Percentiles rank a stretch among this genome's conserved stretches.
phyloP scores from a whole-genome alignment of 495 filamentous ascomycete species.

The Xylaria palmicola region DNA sequence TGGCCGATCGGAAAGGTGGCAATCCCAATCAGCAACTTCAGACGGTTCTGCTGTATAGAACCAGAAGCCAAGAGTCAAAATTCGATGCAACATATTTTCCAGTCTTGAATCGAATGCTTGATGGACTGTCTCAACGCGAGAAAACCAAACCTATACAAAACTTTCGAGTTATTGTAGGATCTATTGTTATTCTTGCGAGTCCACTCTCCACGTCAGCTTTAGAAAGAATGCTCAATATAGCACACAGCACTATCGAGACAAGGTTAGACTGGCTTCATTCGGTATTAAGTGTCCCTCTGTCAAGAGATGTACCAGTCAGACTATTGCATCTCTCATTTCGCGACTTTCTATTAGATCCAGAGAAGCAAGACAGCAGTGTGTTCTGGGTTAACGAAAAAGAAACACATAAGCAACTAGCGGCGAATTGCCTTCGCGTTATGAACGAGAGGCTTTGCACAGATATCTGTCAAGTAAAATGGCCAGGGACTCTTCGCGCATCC shows the following conservation, averaged over 20 bases:
- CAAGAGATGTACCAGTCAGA: slow-evolving; percentile 17
- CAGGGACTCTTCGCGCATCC: slow-evolving; percentile 23
- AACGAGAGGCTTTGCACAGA: slow-evolving; percentile 28
- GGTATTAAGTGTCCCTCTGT: slow-evolving; percentile 26
- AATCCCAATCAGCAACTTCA: slow-evolving; percentile 15
- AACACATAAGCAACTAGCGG: slow-evolving; percentile 14
- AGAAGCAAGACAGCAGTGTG: slow-evolving; percentile 8
- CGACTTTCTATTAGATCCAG: slow-evolving; percentile 27
- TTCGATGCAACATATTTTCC: not conserved
- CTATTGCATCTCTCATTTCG: slow-evolving; percentile 32
- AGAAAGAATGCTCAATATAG: slow-evolving; percentile 17
- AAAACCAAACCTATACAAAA: not conserved
- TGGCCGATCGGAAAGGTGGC: slow-evolving; percentile 16
- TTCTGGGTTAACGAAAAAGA: slow-evolving; percentile 34
- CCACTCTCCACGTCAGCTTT: slow-evolving; percentile 20
- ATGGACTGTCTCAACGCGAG: not conserved
- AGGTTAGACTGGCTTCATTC: slow-evolving; percentile 28
- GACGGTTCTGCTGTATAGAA: slow-evolving; percentile 18
- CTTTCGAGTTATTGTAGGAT: slow-evolving; percentile 27
- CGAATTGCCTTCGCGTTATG: slow-evolving; percentile 36
- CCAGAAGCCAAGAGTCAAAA: slow-evolving; percentile 17
- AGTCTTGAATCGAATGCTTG: not conserved
- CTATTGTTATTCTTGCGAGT: slow-evolving; percentile 27
- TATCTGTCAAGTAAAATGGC: slow-evolving; percentile 37
- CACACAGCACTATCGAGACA: slow-evolving; percentile 8